Conservation (phyloP, 768 basidiomycete species). For the Hericium erinaceus region DNA sequence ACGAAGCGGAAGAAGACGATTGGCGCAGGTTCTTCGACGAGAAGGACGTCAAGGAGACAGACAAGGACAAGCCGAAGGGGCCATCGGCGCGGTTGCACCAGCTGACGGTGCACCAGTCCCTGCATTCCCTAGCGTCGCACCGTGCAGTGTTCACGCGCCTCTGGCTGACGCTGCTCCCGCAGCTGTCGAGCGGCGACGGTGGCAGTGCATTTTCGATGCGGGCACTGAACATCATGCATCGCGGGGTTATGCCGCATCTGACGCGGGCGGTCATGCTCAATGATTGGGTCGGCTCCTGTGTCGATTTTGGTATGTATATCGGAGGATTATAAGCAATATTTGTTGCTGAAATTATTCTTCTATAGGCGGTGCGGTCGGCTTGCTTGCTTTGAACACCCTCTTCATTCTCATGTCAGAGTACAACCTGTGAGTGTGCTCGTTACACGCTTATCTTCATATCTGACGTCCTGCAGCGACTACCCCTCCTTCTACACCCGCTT, state of each 20-base stretch:
- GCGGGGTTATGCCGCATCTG: conserved; percentile 74
- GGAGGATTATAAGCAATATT: no score
- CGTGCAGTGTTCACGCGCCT: conserved; percentile 69
- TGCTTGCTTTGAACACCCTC: conserved; percentile 85
- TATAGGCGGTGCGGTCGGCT: conserved; percentile 72
- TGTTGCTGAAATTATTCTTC: neutral
- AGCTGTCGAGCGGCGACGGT: conserved; percentile 33
- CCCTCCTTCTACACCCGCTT: conserved; percentile 91
- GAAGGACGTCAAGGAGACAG: neutral
- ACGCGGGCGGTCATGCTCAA: conserved; percentile 73
- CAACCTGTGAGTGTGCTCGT: conserved; percentile 60
- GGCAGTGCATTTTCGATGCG: conserved; percentile 38
- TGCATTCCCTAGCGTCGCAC: conserved; percentile 72
- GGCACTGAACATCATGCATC: conserved; percentile 71
- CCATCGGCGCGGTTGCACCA: conserved; percentile 42
- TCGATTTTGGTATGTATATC: conserved; percentile 75
- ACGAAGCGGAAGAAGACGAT: conserved; percentile 41
- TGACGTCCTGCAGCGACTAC: conserved; percentile 60
- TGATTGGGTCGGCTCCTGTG: conserved; percentile 85
- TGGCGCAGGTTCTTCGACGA: conserved; percentile 86
- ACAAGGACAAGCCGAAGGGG: conserved; percentile 21
- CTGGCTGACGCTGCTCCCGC: conserved; percentile 70
- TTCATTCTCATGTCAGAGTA: conserved; percentile 89
- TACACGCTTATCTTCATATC: neutral
- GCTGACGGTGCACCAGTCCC: conserved; percentile 65